Evolutionary conservation across 2,329 filamentous ascomycete species (phyloP).

Genomic region (Mollisiaceae sp.): DNA sequence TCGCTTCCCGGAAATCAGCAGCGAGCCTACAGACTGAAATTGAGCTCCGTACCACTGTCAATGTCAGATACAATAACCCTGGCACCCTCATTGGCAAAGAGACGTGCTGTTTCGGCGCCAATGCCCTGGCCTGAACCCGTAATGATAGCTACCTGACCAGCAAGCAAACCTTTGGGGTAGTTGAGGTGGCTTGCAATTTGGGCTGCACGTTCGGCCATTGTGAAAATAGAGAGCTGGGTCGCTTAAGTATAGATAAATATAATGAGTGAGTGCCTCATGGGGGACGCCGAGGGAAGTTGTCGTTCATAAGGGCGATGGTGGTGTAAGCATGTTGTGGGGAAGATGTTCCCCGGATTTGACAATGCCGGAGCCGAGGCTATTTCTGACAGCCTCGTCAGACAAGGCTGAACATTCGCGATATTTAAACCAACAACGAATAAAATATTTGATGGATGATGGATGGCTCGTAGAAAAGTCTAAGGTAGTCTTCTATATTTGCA

Average conservation of each 20-base stretch:
- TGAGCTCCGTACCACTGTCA: constrained; percentile 62
- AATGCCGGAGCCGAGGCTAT: constrained; percentile 19
- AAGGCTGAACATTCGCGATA: background rate
- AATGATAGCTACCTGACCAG: constrained; percentile 83
- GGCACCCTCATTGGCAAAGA: constrained; percentile 88
- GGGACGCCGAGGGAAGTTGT: constrained; percentile 1
- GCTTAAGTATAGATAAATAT: background rate
- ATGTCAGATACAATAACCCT: constrained; percentile 86
- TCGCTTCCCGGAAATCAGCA: constrained; percentile 55
- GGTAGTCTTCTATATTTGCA: too few relatives aligned
- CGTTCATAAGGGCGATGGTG: background rate
- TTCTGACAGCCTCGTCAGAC: constrained; percentile 9
- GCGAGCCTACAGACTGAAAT: constrained; percentile 20
- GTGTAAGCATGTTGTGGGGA: constrained; percentile 12
- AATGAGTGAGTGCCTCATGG: background rate
- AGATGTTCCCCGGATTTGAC: constrained; percentile 3
- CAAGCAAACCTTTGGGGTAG: constrained; percentile 79
- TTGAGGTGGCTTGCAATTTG: constrained; percentile 82
- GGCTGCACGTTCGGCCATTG: constrained; percentile 57
- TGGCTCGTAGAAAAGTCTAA: too few relatives aligned
- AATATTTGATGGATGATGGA: background rate
- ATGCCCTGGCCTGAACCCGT: constrained; percentile 88
- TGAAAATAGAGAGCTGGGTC: constrained; percentile 1
- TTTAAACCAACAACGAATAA: background rate
- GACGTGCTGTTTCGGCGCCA: constrained; percentile 78